A percentile compares a stretch with the other conserved stretches of the same genome.
Evolutionary conservation across 176 grass and related monocot species (phyloP).

Genomic region (Avena insularis): DNA sequence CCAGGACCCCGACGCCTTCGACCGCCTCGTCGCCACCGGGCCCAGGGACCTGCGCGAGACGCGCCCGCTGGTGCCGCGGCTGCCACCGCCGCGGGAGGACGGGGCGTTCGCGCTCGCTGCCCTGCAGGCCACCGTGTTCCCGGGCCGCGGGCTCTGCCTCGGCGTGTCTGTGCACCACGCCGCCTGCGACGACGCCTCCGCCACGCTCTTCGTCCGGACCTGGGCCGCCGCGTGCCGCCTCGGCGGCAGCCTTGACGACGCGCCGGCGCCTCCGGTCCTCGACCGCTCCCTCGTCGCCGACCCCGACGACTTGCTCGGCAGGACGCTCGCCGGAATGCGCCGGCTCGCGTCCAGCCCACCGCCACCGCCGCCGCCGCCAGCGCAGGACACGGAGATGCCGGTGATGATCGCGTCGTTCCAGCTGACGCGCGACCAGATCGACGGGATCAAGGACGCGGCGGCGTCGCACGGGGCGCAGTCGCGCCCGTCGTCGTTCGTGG

Average conservation of each 20-base stretch:
- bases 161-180: constrained; percentile 19
- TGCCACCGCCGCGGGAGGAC: constrained; percentile 5
- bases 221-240: constrained; percentile 54
- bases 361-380: neutral
- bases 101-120: constrained; percentile 2
- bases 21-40: neutral
- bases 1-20: neutral
- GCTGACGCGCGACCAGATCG: constrained; percentile 14
- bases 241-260: neutral
- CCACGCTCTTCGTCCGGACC: constrained; percentile 52
- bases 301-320: constrained; percentile 48
- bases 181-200: constrained; percentile 34
- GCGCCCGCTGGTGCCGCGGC: neutral
- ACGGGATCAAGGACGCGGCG: neutral
- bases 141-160: constrained; percentile 2
- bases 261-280: constrained; percentile 14
- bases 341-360: constrained; percentile 23
- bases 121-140: constrained; percentile 25
- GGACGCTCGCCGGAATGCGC: constrained; percentile 51
- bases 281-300: constrained; percentile 50
- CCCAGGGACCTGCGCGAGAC: neutral
- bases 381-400: neutral
- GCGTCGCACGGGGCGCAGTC: neutral
- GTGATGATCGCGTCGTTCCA: neutral
- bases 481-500: constrained; percentile 7